These are phyloP conservation scores for Cercospora sp. DNA, from an alignment of 2,329 filamentous ascomycete species.

Conservation along the genomic window DNA sequence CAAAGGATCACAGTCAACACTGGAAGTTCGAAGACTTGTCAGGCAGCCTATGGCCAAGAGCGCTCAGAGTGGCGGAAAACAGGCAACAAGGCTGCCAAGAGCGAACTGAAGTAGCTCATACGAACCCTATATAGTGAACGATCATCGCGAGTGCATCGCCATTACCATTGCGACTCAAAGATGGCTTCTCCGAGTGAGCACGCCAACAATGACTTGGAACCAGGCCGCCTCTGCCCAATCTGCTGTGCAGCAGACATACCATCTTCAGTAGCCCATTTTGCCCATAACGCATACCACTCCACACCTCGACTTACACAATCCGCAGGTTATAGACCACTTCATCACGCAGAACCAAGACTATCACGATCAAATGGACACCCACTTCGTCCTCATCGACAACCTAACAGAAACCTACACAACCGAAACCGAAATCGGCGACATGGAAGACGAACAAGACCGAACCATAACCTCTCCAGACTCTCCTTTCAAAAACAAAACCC, in stretches of 20 bases:
- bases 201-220: background rate
- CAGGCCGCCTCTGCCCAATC: constrained; percentile 1
- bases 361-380: background rate
- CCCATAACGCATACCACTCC: background rate
- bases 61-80: background rate
- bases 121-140: background rate
- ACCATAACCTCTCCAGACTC: background rate
- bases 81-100: background rate
- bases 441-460: constrained; percentile 2
- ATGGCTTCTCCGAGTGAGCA: background rate
- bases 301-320: background rate
- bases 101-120: background rate
- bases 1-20: too few relatives aligned
- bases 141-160: background rate
- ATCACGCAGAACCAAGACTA: background rate
- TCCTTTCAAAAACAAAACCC: background rate
- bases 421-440: constrained; percentile 2
- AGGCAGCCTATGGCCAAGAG: background rate
- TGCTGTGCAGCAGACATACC: constrained; percentile 9
- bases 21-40: background rate
- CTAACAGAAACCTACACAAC: background rate
- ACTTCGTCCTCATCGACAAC: constrained; percentile 2
- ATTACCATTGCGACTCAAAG: background rate
- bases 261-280: background rate
- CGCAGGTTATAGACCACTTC: background rate